These are phyloP conservation scores for Lentithecium fluviatile DNA, from an alignment of 495 filamentous ascomycete genomes.

Conservation along the genomic window DNA sequence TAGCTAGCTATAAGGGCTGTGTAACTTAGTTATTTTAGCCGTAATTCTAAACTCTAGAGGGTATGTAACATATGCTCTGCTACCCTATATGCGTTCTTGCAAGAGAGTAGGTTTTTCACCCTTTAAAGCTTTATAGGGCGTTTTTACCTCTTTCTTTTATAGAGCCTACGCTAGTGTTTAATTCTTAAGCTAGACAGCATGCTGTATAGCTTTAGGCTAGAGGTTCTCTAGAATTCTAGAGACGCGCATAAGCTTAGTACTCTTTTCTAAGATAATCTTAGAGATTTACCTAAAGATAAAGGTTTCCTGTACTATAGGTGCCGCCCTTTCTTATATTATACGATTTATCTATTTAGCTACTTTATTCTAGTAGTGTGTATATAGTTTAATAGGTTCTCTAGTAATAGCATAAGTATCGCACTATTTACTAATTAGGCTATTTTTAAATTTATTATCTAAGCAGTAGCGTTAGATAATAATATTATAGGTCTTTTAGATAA, in stretches of 20 bases:
- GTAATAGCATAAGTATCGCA: background rate
- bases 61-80: background rate
- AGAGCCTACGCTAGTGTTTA: background rate
- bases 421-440: background rate
- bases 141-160: background rate
- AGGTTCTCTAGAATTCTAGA: background rate
- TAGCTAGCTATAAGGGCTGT: background rate
- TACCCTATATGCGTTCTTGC: background rate
- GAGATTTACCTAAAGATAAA: background rate
- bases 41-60: background rate
- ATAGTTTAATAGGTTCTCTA: background rate
- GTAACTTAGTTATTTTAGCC: background rate
- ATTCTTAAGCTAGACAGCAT: background rate
- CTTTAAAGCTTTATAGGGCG: background rate
- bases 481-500: background rate
- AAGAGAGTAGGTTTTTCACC: background rate
- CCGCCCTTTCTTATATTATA: background rate
- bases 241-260: background rate
- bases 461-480: background rate
- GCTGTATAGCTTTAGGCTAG: background rate
- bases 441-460: background rate
- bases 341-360: background rate
- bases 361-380: background rate
- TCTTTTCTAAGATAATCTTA: background rate
- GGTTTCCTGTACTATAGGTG: background rate